Evolutionary conservation across 1,284 basidiomycete genomes (phyloP).

Genomic region (Athelia sp.): DNA sequence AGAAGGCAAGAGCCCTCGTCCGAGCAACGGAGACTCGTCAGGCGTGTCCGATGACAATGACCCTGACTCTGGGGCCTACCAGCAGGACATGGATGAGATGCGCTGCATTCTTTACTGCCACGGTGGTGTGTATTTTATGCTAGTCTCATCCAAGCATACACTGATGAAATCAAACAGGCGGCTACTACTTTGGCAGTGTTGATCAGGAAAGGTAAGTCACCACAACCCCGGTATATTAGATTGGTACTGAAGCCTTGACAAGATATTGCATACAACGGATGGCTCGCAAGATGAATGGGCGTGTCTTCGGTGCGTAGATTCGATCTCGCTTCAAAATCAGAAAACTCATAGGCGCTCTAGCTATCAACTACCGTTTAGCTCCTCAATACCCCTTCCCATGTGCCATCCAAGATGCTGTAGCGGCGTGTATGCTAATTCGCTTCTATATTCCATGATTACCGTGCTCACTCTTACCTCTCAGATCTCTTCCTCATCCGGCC

Average conservation of each 20-base stretch:
- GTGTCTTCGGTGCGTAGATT: slow-evolving; percentile 66
- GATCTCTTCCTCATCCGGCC: slow-evolving; percentile 51
- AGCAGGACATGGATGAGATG: slow-evolving; percentile 79
- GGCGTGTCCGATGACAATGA: slow-evolving; percentile 1
- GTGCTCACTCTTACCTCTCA: slow-evolving; percentile 11
- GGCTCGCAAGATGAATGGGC: slow-evolving; percentile 86
- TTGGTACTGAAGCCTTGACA: slow-evolving; percentile 5
- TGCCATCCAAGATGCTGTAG: slow-evolving; percentile 82
- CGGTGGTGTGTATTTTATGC: slow-evolving; percentile 38
- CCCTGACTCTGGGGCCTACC: slow-evolving; percentile 32
- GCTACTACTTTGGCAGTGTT: slow-evolving; percentile 79
- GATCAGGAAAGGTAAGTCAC: slow-evolving; percentile 63
- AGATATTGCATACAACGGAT: slow-evolving; percentile 82
- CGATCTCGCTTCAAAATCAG: not conserved
- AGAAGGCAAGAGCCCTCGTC: slow-evolving; percentile 13
- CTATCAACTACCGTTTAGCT: slow-evolving; percentile 86
- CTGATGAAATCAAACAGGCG: slow-evolving; percentile 37
- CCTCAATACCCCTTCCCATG: slow-evolving; percentile 98
- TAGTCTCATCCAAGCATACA: not conserved
- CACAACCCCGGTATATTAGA: not conserved
- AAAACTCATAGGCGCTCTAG: slow-evolving; percentile 30
- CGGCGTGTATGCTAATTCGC: slow-evolving; percentile 57
- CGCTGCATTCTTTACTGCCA: slow-evolving; percentile 84
- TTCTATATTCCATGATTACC: slow-evolving; percentile 4
- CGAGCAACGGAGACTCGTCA: not conserved